Evolutionary conservation across 2,329 filamentous ascomycete species (phyloP), one percentile per base, ranked within the genome.

Genomic region (Monosporascus sp.): DNA sequence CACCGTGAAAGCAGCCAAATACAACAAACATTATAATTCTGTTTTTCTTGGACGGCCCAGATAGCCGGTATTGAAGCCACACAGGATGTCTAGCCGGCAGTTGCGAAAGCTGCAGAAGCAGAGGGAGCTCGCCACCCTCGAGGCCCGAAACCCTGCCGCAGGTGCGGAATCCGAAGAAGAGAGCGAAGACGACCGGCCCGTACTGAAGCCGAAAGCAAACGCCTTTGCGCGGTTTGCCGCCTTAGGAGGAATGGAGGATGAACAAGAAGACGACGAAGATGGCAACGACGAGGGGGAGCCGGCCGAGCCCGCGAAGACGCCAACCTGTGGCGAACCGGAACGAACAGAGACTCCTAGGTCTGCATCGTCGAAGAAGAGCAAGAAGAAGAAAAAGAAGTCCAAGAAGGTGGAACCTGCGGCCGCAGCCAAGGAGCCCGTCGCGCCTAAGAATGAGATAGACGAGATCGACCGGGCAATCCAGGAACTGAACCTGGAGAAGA

Each of bases 391-490:
- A 60, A 67, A 64, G 59, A 68, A 68, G 59, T 60, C 55, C 26
- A 68, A 67, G 54, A 68, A 68, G 54, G 52, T 63, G 8, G 62
- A 61, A 18, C 50, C 57, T 28, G 49, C 58, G 2, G 38, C 55
- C 1, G 50, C 51, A 17, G 60, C 60, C 20, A 51, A 56, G 37
- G 55, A 64, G 28, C 31, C 37, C 18, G 24, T 57, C 9, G 51
- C 45, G 11, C 49, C 43, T 5, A 18, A 56, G 7, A 62, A 63
- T 26, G 70, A 68, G 1, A 67, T 75, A 22, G 80, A 84, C 54
- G 81, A 84, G 57, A 83, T 84, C 50, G 81, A 84, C 58, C 72
- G 72, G 53, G 80, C 77, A 2, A 71, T 84, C 40, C 59, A 55
- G 38, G 65, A 68, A 55, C 58, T 69, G 31, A 56, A 61, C 2